These are phyloP conservation scores for Geotrichum bryndzae DNA, from an alignment of 1,139 yeast genomes.

Conservation along the genomic window DNA sequence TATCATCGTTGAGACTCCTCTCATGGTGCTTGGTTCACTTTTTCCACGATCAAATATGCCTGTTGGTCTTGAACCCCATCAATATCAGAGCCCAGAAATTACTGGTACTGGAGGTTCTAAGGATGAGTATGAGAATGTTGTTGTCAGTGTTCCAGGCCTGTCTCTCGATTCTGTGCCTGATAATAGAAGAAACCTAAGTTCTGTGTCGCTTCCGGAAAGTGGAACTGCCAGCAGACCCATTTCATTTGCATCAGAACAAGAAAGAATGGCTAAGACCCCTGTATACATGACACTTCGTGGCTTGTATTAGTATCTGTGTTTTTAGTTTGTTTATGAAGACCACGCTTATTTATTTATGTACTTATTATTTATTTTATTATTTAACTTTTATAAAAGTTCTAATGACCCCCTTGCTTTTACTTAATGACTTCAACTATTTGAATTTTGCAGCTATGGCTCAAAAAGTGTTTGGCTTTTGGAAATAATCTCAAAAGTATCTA, in stretches of 20 bases:
- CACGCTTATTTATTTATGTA: background rate
- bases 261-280: background rate
- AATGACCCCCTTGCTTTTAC: background rate
- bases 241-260: background rate
- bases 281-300: background rate
- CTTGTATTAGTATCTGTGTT: background rate
- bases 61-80: slow-evolving; percentile 12
- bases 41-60: slow-evolving; percentile 10
- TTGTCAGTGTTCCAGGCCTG: background rate
- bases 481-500: background rate
- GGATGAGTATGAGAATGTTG: background rate
- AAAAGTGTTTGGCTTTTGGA: background rate
- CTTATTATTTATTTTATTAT: background rate
- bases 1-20: slow-evolving; percentile 1
- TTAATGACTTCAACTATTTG: background rate
- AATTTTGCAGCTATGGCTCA: background rate
- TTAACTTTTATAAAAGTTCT: background rate
- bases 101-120: background rate
- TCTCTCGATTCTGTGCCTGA: background rate
- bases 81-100: slow-evolving; percentile 8
- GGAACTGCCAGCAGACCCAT: background rate
- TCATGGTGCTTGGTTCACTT: background rate
- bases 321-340: background rate
- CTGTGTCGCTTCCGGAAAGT: background rate
- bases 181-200: background rate